Evolutionary conservation across 208 protist species (phyloP).

Genomic region (Balamuthia mandrillaris): DNA sequence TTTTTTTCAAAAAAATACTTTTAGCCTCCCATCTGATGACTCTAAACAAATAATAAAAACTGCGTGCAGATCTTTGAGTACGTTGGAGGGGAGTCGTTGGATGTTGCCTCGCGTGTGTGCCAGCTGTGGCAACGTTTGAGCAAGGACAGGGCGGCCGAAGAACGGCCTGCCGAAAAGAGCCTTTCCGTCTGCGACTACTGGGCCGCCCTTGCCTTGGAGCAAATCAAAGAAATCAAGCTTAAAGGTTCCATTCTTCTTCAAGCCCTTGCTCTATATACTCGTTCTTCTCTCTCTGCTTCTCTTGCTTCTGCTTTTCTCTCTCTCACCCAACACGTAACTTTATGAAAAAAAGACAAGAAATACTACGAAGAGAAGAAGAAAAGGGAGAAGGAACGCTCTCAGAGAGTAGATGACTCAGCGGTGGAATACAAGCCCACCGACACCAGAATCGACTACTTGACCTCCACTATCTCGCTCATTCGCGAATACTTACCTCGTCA

Average conservation of each 20-base stretch:
- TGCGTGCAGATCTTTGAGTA: too few species aligned
- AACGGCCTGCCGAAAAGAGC: too few species aligned
- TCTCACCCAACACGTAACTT: neutral
- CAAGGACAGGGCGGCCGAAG: too few species aligned
- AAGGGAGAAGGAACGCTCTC: neutral
- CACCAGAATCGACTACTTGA: conserved; percentile 25
- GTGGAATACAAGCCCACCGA: conserved; percentile 25
- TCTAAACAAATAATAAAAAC: too few species aligned
- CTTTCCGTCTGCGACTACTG: neutral
- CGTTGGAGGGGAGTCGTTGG: too few species aligned
- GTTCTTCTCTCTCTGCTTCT: neutral
- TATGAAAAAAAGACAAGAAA: too few species aligned
- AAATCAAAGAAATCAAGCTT: conserved; percentile 23
- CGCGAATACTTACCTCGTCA: neutral
- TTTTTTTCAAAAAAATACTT: too few species aligned
- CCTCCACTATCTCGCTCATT: neutral
- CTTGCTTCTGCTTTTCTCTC: neutral
- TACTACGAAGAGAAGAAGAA: neutral
- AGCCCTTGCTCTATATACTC: neutral
- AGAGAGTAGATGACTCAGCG: neutral
- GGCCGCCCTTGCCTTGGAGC: neutral
- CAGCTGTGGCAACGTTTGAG: too few species aligned
- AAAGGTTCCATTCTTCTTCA: neutral
- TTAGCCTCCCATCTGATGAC: too few species aligned
- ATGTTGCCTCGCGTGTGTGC: too few species aligned